Conservation (phyloP, 768 basidiomycete species). For the Lactifluus volemus region DNA sequence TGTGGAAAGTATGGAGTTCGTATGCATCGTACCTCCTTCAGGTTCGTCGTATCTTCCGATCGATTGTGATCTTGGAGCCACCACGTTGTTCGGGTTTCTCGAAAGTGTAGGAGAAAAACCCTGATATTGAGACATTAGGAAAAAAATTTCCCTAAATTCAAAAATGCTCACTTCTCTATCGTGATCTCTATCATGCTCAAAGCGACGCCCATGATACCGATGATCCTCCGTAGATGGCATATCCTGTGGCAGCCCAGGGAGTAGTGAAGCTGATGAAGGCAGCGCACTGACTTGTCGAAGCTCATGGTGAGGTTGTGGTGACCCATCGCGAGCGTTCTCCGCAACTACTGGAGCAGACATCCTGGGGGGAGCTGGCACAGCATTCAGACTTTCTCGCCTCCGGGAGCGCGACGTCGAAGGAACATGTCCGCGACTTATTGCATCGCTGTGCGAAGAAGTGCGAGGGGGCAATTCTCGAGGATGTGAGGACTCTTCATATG, state of each 20-base stretch:
- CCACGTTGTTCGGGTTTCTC: not conserved
- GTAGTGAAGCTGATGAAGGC: not conserved
- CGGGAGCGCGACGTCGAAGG: not conserved
- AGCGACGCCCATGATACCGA: slow-evolving; percentile 1
- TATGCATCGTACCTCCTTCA: not conserved
- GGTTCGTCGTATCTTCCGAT: slow-evolving; percentile 3
- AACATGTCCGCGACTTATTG: not conserved
- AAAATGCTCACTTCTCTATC: not conserved
- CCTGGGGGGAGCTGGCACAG: not conserved
- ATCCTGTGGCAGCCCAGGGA: not conserved
- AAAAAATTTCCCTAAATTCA: not conserved
- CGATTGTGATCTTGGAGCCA: not conserved
- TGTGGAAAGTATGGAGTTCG: no score
- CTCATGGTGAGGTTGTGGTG: not conserved
- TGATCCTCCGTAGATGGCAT: not conserved
- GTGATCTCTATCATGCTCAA: slow-evolving; percentile 1
- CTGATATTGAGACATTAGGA: not conserved
- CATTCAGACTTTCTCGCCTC: not conserved
- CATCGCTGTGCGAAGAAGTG: not conserved
- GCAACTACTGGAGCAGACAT: not conserved
- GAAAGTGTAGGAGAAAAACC: not conserved
- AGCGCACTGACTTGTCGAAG: not conserved
- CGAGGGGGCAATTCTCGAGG: not conserved
- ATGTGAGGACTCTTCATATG: slow-evolving; percentile 3
- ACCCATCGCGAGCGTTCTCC: slow-evolving; percentile 3